Evolutionary conservation across 2,329 filamentous ascomycete genomes (phyloP), one percentile per base, ranked within the genome.

Genomic region (Ceratocystis variospora): DNA sequence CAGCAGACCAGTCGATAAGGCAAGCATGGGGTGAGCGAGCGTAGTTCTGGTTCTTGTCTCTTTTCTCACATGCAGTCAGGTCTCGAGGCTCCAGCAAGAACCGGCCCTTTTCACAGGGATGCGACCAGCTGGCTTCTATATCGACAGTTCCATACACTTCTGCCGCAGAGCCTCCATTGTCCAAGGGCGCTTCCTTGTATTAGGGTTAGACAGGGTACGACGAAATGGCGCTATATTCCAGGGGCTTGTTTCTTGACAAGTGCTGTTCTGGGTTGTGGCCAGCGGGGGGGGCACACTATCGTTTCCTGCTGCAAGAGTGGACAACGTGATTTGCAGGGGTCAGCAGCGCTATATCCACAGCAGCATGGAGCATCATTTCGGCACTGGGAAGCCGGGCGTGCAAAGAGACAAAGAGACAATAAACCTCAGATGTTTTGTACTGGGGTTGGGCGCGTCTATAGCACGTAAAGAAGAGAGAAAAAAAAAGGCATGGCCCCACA

Each of bases 401-500:
- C 19, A 53, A 22, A 53, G 15, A 25, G 48, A 17, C 2, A 25
- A 25, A 25, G 2, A 25, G 22, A 25, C 22, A 17, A 33, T 37
- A 31, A 57, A 28, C 53, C 53, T 57, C 10, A 33, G 33, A 12
- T 37, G 8, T 37, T 37, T 37, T 10, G 10, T 12, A 7, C 33
- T 37, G 6, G 53, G 12, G 5, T 33, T 57, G 33, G 53, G 28
- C 28, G 22, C 22, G 46, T 19, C 46, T 10, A 53, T 25, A 25
- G 10, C 19, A 37, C 33, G 33, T 37, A 37, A 37, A 37, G 8
- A 25, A 53, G 8, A 63, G 12, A 22, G 22, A 22, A 25, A 28
- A 2, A 31, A 63, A 63, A 50, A 50, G 62, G n/a, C 15, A 44
- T 53, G 61, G 61, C 25, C 45, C 65, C 65, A 64, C 65, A 67